These are phyloP conservation scores for Westerdykella ornata DNA, from an alignment of 2,329 filamentous ascomycete species.

Conservation along the genomic window DNA sequence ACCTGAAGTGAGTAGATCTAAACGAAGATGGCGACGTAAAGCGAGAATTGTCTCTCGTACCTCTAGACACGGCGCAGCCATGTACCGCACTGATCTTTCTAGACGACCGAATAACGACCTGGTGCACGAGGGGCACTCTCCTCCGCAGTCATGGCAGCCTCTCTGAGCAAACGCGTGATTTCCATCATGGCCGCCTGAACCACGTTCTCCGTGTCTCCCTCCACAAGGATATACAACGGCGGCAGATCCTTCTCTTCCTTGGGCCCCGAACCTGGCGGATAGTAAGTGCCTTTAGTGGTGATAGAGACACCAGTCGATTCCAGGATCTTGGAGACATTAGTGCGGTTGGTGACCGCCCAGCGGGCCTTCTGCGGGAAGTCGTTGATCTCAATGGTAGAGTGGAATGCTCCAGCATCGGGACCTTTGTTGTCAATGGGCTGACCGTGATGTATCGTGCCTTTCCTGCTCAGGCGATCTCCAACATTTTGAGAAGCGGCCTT, in stretches of 20 bases:
- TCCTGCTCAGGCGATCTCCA: constrained; percentile 81
- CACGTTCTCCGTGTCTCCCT: constrained; percentile 90
- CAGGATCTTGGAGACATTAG: constrained; percentile 96
- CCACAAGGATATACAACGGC: constrained; percentile 97
- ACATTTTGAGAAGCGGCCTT: constrained; percentile 87
- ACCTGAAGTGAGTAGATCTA: no score
- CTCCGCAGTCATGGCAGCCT: constrained; percentile 67
- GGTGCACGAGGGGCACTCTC: no score
- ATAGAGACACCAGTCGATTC: constrained; percentile 93
- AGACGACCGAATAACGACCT: no score
- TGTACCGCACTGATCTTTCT: no score
- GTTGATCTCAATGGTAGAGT: constrained; percentile 97
- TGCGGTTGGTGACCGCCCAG: constrained; percentile 97
- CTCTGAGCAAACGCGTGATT: constrained; percentile 77
- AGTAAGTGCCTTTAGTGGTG: constrained; percentile 93
- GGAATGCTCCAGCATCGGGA: constrained; percentile 91
- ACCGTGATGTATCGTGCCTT: constrained; percentile 81
- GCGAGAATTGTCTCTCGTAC: no score
- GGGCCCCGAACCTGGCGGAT: constrained; percentile 73
- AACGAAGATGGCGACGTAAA: no score
- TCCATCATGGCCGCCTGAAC: constrained; percentile 88
- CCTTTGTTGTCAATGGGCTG: constrained; percentile 98
- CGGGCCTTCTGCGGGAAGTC: constrained; percentile 98
- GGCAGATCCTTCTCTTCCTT: constrained; percentile 57
- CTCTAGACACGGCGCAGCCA: no score